These are phyloP conservation scores for Blastobotrys serpentis DNA, from an alignment of 1,139 yeast species.

Conservation along the genomic window DNA sequence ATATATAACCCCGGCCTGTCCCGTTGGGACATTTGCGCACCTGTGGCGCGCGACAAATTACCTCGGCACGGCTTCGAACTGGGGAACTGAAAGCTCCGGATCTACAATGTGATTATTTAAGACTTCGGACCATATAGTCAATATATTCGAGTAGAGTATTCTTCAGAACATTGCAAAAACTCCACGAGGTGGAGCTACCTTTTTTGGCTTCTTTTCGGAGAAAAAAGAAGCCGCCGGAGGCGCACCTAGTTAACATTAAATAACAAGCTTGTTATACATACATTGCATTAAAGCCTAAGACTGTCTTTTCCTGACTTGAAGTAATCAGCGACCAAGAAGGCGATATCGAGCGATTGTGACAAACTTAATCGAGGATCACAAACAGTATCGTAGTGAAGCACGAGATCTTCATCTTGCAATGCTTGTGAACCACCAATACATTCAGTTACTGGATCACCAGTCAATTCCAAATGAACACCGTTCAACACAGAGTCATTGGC, in stretches of 20 bases:
- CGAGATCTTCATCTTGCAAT: constrained; percentile 43
- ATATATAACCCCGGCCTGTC: too few relatives aligned
- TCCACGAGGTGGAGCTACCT: too few relatives aligned
- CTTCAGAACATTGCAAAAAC: too few relatives aligned
- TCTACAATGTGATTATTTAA: too few relatives aligned
- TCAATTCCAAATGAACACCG: constrained; percentile 46
- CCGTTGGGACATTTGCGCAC: not conserved
- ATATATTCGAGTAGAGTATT: too few relatives aligned
- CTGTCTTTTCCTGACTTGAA: constrained; percentile 24
- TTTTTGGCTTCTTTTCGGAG: too few relatives aligned
- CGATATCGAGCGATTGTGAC: constrained; percentile 44
- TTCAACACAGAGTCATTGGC: constrained; percentile 38
- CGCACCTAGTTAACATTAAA: too few relatives aligned
- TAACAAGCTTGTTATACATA: not conserved
- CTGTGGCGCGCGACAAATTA: not conserved
- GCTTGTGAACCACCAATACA: constrained; percentile 47
- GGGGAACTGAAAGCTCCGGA: too few relatives aligned
- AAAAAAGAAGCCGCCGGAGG: too few relatives aligned
- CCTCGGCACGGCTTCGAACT: too few relatives aligned
- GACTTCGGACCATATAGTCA: too few relatives aligned
- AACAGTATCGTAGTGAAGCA: constrained; percentile 44
- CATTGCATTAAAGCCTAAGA: constrained; percentile 13
- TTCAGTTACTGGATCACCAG: constrained; percentile 48
- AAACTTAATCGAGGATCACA: constrained; percentile 46
- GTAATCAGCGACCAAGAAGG: constrained; percentile 44